Evolutionary conservation across 768 basidiomycete species (phyloP).

Genomic region (Roridomyces roridus): DNA sequence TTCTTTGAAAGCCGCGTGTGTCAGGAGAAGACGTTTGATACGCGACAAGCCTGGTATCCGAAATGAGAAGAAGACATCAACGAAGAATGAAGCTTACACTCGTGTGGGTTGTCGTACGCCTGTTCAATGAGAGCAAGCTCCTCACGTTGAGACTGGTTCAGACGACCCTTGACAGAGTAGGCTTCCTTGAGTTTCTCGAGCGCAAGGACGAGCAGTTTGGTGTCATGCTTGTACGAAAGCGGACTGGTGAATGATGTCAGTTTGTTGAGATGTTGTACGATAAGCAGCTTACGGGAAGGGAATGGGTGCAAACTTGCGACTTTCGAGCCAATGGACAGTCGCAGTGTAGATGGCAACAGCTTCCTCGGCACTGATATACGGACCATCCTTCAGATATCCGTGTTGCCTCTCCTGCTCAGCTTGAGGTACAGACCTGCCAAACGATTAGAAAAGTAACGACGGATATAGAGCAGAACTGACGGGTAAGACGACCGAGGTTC

Average conservation of each 20-base stretch:
- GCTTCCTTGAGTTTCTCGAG: conserved; percentile 99
- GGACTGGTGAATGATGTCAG: conserved; percentile 54
- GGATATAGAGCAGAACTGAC: conserved; percentile 44
- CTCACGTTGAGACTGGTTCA: conserved; percentile 98
- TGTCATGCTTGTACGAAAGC: conserved; percentile 98
- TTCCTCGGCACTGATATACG: conserved; percentile 98
- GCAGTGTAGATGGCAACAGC: conserved; percentile 99
- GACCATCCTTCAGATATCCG: conserved; percentile 98
- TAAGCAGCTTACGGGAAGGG: conserved; percentile 83
- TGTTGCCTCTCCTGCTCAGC: conserved; percentile 99
- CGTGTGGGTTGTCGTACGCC: conserved; percentile 99
- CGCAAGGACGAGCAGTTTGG: conserved; percentile 94
- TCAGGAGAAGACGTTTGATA: conserved; percentile 95
- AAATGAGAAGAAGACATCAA: not conserved
- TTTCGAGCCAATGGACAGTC: conserved; percentile 98
- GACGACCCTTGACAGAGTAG: conserved; percentile 95
- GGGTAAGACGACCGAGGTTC: conserved; percentile 97
- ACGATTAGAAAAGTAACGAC: conserved; percentile 12
- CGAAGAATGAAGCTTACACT: conserved; percentile 60
- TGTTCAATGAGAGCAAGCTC: conserved; percentile 98
- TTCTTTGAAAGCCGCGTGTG: conserved; percentile 99
- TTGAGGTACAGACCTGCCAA: conserved; percentile 85
- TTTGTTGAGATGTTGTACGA: not conserved
- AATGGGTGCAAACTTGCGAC: conserved; percentile 96
- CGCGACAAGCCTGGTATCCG: conserved; percentile 75